Evolutionary conservation across 78 protist genomes (phyloP).

Genomic region (Pigoraptor vietnamica): DNA sequence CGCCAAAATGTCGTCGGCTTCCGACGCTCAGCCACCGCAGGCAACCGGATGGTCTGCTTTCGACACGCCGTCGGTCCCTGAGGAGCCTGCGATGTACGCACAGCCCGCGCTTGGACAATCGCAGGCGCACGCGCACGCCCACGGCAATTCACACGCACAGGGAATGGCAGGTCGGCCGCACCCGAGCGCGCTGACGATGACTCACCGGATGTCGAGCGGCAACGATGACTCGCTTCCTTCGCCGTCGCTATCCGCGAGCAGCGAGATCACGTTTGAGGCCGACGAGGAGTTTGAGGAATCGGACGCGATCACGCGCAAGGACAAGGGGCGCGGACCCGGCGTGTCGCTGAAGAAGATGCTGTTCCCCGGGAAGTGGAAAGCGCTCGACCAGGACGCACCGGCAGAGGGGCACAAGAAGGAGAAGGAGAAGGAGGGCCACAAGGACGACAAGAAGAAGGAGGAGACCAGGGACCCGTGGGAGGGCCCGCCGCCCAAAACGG

Average conservation of each 20-base stretch:
- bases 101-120: too few species aligned
- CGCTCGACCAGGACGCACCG: neutral
- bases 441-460: neutral
- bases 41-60: neutral
- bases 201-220: neutral
- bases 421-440: neutral
- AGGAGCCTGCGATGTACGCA: too few species aligned
- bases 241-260: neutral
- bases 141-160: too few species aligned
- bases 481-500: too few species aligned
- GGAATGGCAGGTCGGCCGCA: neutral
- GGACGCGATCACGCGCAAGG: neutral
- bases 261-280: neutral
- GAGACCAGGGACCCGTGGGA: neutral
- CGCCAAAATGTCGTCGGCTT: neutral
- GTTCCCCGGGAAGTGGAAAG: neutral
- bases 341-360: neutral
- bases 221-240: neutral
- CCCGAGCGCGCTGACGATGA: neutral
- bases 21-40: too few species aligned
- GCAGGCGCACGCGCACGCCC: too few species aligned
- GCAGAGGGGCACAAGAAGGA: neutral
- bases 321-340: neutral
- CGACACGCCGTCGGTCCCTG: too few species aligned
- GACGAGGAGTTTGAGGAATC: neutral